A percentile compares a stretch with the other conserved stretches of the same genome.
phyloP scores from a whole-genome alignment of 202 grass and related monocot species.

The Zoysia matrella region DNA sequence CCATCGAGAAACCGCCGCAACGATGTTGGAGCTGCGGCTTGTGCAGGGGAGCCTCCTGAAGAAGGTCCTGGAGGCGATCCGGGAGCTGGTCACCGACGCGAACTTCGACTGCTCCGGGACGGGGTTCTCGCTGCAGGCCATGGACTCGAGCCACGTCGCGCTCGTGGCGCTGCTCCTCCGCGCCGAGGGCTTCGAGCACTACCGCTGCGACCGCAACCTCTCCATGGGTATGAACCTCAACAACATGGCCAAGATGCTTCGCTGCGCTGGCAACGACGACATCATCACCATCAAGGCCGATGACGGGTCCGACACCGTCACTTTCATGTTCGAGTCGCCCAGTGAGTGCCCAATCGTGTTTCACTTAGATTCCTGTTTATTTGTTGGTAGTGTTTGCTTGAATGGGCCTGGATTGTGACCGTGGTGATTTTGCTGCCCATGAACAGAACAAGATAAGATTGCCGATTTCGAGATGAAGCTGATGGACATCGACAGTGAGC shows the following conservation, averaged over 20 bases:
- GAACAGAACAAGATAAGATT: conserved; percentile 85
- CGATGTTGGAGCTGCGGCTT: conserved; percentile 61
- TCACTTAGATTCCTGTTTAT: too few species aligned
- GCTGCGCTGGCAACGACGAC: conserved; percentile 83
- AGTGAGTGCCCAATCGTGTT: conserved; percentile 36
- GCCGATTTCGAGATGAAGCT: conserved; percentile 24
- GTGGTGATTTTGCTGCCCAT: neutral
- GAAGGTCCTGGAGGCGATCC: too few species aligned
- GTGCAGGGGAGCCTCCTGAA: too few species aligned
- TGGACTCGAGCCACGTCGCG: conserved; percentile 96
- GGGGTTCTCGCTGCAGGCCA: conserved; percentile 95
- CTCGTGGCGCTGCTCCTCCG: conserved; percentile 87
- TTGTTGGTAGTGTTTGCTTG: neutral
- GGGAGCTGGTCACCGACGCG: conserved; percentile 26
- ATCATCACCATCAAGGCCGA: conserved; percentile 98
- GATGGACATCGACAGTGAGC: conserved; percentile 89
- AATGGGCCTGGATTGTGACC: neutral
- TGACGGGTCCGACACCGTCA: conserved; percentile 26
- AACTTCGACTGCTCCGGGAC: conserved; percentile 97
- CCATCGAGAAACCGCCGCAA: neutral
- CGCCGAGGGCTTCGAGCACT: conserved; percentile 95
- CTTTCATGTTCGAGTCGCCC: conserved; percentile 95
- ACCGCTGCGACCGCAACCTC: conserved; percentile 96
- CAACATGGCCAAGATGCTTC: conserved; percentile 96
- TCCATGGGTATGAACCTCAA: conserved; percentile 92